A percentile compares a stretch with the other conserved stretches of the same genome.
phyloP scores from a whole-genome alignment of 2,329 filamentous ascomycete species.

The Colletotrichum sansevieriae region DNA sequence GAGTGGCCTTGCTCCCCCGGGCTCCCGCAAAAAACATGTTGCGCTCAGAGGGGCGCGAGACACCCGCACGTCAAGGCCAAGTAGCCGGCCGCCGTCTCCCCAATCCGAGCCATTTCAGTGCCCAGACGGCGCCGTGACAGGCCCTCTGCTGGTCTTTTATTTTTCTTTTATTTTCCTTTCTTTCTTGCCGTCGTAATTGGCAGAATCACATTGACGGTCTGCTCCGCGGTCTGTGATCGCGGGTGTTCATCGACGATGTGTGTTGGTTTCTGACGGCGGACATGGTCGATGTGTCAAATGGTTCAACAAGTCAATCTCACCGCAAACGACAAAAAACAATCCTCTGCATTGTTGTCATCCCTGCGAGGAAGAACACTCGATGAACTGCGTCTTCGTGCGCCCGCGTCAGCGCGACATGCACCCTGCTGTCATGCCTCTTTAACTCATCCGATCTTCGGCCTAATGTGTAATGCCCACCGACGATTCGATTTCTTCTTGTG shows the following conservation, averaged over 20 bases:
- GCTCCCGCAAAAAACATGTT: neutral
- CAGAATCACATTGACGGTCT: neutral
- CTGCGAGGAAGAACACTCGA: neutral
- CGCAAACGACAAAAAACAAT: neutral
- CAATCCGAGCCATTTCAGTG: constrained; percentile 1
- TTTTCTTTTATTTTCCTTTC: neutral
- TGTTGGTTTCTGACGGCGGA: neutral
- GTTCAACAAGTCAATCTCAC: neutral
- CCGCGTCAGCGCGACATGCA: neutral
- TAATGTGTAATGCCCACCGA: neutral
- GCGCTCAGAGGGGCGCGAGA: constrained; percentile 3
- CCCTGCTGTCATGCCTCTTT: neutral
- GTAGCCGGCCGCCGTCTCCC: neutral
- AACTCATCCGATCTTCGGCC: constrained; percentile 36
- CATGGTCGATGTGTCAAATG: constrained; percentile 5
- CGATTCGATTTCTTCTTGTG: neutral
- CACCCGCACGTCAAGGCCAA: constrained; percentile 3
- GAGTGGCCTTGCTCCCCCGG: neutral
- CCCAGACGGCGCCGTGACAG: constrained; percentile 16
- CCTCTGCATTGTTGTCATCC: neutral
- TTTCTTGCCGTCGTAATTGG: neutral
- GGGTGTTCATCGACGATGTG: neutral
- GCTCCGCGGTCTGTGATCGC: neutral
- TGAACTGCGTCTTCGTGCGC: constrained; percentile 18
- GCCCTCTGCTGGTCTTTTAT: neutral